These are phyloP conservation scores for Taiozyma sp. DNA, from an alignment of 1,139 yeast genomes.

Conservation along the genomic window DNA sequence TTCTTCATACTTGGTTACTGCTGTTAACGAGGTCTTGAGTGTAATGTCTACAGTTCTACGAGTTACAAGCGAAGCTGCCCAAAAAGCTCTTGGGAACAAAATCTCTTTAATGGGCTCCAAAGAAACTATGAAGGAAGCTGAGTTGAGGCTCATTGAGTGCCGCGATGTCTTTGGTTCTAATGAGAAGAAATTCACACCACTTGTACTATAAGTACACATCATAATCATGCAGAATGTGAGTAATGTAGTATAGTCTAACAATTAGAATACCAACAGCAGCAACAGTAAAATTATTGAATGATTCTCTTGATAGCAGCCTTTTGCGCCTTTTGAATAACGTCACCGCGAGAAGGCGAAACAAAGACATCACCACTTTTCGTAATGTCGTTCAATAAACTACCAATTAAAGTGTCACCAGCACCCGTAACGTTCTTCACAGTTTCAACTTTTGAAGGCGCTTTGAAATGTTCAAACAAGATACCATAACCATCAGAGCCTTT, in stretches of 20 bases:
- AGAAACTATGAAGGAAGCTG: conserved; percentile 36
- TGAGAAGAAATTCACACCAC: conserved; percentile 12
- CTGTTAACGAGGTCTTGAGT: conserved; percentile 21
- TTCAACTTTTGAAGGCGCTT: conserved; percentile 37
- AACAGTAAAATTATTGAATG: neutral
- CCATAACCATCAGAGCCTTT: conserved; percentile 33
- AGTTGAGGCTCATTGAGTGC: conserved; percentile 32
- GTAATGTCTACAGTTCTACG: conserved; percentile 22
- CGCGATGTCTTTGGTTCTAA: conserved; percentile 23
- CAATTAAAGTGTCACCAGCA: conserved; percentile 70
- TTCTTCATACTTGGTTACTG: conserved; percentile 8
- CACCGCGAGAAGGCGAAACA: neutral
- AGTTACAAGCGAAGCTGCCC: conserved; percentile 19
- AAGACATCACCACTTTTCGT: conserved; percentile 1
- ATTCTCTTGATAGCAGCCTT: conserved; percentile 4
- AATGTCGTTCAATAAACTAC: conserved; percentile 28
- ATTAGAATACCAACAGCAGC: too few species aligned
- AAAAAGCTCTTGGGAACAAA: conserved; percentile 21
- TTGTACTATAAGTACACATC: conserved; percentile 1
- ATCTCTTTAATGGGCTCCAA: conserved; percentile 32
- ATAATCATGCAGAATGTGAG: neutral
- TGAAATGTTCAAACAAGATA: conserved; percentile 59
- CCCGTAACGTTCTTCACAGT: conserved; percentile 57
- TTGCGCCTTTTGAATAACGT: conserved; percentile 5
- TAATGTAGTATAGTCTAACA: neutral